A percentile compares a stretch with the other conserved stretches of the same genome.
phyloP scores from a whole-genome alignment of 2,329 filamentous ascomycete species.

The Fusarium brevicatenulatum region DNA sequence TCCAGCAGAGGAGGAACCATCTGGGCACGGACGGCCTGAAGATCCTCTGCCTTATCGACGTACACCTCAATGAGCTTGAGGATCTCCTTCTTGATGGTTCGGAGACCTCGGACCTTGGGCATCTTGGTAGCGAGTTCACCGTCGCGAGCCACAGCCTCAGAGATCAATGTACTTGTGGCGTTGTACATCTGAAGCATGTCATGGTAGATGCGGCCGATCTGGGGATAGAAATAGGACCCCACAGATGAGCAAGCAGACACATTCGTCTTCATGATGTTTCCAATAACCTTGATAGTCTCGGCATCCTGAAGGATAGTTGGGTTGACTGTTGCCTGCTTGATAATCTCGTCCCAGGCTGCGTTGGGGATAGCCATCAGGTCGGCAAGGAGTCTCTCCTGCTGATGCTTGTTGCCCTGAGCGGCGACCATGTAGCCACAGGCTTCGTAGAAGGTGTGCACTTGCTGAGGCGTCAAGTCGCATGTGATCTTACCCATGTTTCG shows the following conservation, averaged over 20 bases:
- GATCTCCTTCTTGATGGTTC: constrained; percentile 99
- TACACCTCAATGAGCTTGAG: constrained; percentile 98
- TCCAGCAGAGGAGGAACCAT: constrained; percentile 97
- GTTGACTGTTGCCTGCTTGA: constrained; percentile 84
- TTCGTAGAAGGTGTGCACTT: constrained; percentile 99
- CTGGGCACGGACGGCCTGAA: constrained; percentile 90
- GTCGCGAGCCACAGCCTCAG: constrained; percentile 86
- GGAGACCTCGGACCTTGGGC: constrained; percentile 91
- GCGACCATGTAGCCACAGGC: constrained; percentile 99
- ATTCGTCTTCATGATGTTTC: constrained; percentile 99
- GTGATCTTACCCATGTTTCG: constrained; percentile 96
- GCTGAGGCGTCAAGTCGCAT: constrained; percentile 91
- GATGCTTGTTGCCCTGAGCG: constrained; percentile 92
- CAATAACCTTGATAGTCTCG: constrained; percentile 97
- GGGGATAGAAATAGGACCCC: constrained; percentile 96
- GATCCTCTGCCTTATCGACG: constrained; percentile 96
- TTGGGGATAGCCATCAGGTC: constrained; percentile 97
- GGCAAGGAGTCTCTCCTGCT: constrained; percentile 89
- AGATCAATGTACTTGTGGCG: constrained; percentile 95
- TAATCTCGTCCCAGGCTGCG: constrained; percentile 94
- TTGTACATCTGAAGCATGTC: constrained; percentile 99
- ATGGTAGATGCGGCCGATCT: constrained; percentile 96
- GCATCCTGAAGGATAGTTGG: constrained; percentile 88
- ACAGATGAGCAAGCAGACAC: constrained; percentile 98
- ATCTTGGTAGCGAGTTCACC: constrained; percentile 96